Evolutionary conservation across 2,329 filamentous ascomycete genomes (phyloP).

Genomic region (Fusarium virguliforme): DNA sequence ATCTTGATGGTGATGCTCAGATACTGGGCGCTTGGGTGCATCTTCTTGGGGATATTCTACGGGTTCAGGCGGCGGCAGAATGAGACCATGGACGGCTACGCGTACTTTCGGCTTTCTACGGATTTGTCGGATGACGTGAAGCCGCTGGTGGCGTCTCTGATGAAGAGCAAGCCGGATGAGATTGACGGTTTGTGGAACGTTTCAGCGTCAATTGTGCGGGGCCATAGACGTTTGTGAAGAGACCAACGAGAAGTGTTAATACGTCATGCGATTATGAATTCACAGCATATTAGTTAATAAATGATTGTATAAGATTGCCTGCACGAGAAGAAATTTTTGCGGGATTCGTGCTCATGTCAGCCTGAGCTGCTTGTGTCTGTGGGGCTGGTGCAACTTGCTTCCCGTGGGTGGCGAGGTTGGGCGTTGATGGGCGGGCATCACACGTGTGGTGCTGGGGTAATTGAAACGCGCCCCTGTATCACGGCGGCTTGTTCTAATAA

Average conservation of each 20-base stretch:
- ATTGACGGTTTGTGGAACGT: slow-evolving; percentile 5
- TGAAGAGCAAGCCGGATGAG: slow-evolving; percentile 11
- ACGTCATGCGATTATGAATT: neutral
- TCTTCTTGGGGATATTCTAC: neutral
- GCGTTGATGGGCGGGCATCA: neutral
- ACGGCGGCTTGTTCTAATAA: no score
- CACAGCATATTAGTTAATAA: neutral
- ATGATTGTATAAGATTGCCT: neutral
- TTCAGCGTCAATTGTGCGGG: neutral
- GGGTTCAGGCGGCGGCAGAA: slow-evolving; percentile 5
- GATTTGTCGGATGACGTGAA: slow-evolving; percentile 4
- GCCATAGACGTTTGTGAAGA: neutral
- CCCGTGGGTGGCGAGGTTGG: no score
- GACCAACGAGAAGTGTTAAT: no score
- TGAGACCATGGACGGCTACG: slow-evolving; percentile 10
- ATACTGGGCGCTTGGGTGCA: neutral
- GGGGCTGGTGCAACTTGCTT: no score
- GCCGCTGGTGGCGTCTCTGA: neutral
- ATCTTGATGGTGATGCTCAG: neutral
- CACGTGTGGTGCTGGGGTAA: neutral
- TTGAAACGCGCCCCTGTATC: neutral
- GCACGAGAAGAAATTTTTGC: no score
- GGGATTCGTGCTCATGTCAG: no score
- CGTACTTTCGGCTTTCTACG: slow-evolving; percentile 1
- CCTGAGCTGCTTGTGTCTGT: no score